Base-by-base conservation (phyloP, 495 filamentous ascomycete genomes). In the Amphirosellinia nigrospora region DNA sequence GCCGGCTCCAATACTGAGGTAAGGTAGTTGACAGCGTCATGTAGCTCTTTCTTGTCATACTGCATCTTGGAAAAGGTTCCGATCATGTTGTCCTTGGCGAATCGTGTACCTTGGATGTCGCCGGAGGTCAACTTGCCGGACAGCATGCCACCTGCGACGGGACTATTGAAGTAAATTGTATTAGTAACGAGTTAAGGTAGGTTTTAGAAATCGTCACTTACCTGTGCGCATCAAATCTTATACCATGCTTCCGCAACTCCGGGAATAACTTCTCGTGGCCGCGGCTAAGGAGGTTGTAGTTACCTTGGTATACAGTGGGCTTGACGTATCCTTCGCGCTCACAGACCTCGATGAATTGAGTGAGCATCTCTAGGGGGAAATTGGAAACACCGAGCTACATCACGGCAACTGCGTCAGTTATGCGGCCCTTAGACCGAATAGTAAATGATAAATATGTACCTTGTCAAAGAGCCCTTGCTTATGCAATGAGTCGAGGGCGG, bases 11-110 rank as follows among this genome's bases (percentile, higher is more conserved):
- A 19, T 19, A 48, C n/a, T 19, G 16, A n/a, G n/a, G 16, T 23
- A 5, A 48, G 6, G 13, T 19, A 48, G 16, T 19, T 19, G n/a
- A 48, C 19, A 4, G 80, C 85, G 16, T 81, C 73, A 32, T 83
- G 71, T 63, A 82, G 75, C 1, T 59, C 48, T 2, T 80, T 78
- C 46, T 80, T 85, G 55, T 79, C 80, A 72, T 87, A 88, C 70
- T 62, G 8, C 59, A 58, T 4, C 11, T 55, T 48, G 55, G 60
- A 66, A 32, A 65, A 62, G 16, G 55, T 45, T 10, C 63, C 62
- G 16, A 48, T 48, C 45, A 48, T n/a, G 63, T 71, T 66, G 13
- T 61, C 71, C 28, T 67, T 70, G 8, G 23, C 23, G 32, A 72
- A 67, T 13, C 71, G 71, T 10, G 71, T 72, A 8, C 71, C 71